These are phyloP conservation scores for Plenodomus tracheiphilus DNA, from an alignment of 2,329 filamentous ascomycete genomes.

Conservation along the genomic window DNA sequence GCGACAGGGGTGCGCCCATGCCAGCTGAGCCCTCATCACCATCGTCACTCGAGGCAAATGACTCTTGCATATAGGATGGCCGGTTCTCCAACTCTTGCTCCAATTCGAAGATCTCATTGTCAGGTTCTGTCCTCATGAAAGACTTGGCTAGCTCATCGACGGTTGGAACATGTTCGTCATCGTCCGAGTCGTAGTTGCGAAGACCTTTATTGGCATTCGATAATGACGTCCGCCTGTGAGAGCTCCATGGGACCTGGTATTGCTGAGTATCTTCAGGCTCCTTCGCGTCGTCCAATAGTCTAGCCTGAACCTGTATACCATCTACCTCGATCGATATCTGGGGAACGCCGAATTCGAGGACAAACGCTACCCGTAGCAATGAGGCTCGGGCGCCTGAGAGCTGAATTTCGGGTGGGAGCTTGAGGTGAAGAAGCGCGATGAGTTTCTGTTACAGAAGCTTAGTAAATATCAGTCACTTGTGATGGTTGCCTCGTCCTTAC, in stretches of 20 bases:
- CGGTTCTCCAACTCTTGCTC: constrained; percentile 70
- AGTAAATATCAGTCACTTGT: constrained; percentile 9
- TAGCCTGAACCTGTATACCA: constrained; percentile 71
- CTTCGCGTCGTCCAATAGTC: constrained; percentile 22
- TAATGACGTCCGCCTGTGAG: constrained; percentile 8
- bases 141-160: constrained; percentile 75
- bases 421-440: constrained; percentile 70
- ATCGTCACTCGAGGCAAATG: constrained; percentile 62
- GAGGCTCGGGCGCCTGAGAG: constrained; percentile 75
- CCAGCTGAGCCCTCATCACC: constrained; percentile 64
- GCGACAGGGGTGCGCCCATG: constrained; percentile 69
- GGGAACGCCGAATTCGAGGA: constrained; percentile 84
- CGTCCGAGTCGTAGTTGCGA: constrained; percentile 28
- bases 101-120: constrained; percentile 66
- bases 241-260: constrained; percentile 1
- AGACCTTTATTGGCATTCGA: constrained; percentile 5
- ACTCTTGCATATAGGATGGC: constrained; percentile 64
- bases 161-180: constrained; percentile 60
- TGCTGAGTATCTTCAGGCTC: constrained; percentile 6
- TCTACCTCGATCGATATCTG: constrained; percentile 81
- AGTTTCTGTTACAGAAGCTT: constrained; percentile 67
- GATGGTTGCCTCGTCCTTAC: constrained; percentile 51
- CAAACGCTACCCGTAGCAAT: constrained; percentile 77
- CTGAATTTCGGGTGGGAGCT: constrained; percentile 65
- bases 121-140: constrained; percentile 73